Base-by-base conservation (phyloP, 2,329 filamentous ascomycete species). In the Arthrobotrys musiformis region DNA sequence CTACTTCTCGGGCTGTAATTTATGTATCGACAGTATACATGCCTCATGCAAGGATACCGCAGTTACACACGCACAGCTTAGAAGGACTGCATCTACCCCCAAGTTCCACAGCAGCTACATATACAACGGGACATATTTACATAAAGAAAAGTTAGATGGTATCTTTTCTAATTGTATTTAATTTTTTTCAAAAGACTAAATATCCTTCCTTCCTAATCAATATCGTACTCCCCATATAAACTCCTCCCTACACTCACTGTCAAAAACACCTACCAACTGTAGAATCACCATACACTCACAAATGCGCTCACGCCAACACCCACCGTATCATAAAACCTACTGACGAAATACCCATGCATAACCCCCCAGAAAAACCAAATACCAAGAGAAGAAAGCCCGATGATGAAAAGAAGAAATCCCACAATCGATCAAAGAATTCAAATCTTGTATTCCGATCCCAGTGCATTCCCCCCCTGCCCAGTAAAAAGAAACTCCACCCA, bases 361-460 rank as follows among this genome's bases (percentile, higher is more conserved):
- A 3, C 30, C 33, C 33, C 33, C 4, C 2, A 19, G 7, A 42
- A 13, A 30, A 30, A 52, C 5, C 11, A 35, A n/a, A 58, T 58
- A 37, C 33, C 54, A 58, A 56, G 30, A 56, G n/a, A 37, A 58
- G 54, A 58, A 58, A 24, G n/a, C 33, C 54, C 19, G 54, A 40
- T 58, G 30, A 58, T 40, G 9, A 56, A 58, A 54, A 9, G 9
- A 56, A 58, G 35, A 9, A 33, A 22, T 22, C 50, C n/a, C n/a
- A 54, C 15, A 9, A 54, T 54, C 50, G 35, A n/a, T n/a, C n/a
- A n/a, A n/a, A n/a, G 35, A 54, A 58, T 40, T 40, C 54, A 58
- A 28, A 58, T 40, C 54, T 58, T 58, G 54, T 58, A 58, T 40
- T 58, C 30, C 17, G 15, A 24, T 58, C 11, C 8, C 28, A 15